Base-by-base conservation (phyloP, 768 basidiomycete genomes). In the Omphalotus guepiniiformis region DNA sequence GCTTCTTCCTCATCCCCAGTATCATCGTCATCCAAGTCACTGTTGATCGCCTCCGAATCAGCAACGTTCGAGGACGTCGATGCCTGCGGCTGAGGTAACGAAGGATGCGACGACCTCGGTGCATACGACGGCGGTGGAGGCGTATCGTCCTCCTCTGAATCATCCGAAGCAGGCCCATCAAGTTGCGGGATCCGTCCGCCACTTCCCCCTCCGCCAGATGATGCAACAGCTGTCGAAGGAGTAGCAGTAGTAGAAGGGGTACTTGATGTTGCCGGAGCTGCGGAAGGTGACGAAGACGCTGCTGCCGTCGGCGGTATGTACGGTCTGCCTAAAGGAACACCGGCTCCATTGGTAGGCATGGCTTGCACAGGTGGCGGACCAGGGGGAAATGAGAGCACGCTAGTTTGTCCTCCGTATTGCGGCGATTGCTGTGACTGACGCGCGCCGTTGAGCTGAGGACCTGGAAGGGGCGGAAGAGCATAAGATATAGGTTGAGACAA, bases 21-120 rank as follows among this genome's bases (percentile, higher is more conserved):
- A 53, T 96, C 94, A 0, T 89, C 89, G 61, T 97, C 94, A 67
- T 99, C 96, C 37, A 99, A 68, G 59, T 99, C 96, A 47, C 92
- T 95, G 58, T 94, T 95, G 64, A 99, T 98, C 13, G 85, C 88
- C 60, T 99, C 95, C 25, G 87, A 87, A 22, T 68, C 73, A 59
- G 63, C 25, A 68, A 64, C 19, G 66, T 55, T 11, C 71, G 55
- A 12, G 69, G 54, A 9, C 61, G 63, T 22, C 30, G 73, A 62
- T 36, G 50, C 55, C 51, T 71, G 69, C 4, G 76, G 78, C 58
- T 86, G 85, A n/a, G 86, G 87, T 25, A 88, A 64, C 12, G 85
- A 89, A 0, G 86, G 88, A 55, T 88, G 87, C 21, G 79, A 75
- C 4, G 87, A 62, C 25, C 83, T 78, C 4, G 88, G 84, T 13